Percentiles rank a stretch among this genome's conserved stretches.
Evolutionary conservation across 164 flowering plant genomes (phyloP).

Genomic region (Akebia trifoliata): DNA sequence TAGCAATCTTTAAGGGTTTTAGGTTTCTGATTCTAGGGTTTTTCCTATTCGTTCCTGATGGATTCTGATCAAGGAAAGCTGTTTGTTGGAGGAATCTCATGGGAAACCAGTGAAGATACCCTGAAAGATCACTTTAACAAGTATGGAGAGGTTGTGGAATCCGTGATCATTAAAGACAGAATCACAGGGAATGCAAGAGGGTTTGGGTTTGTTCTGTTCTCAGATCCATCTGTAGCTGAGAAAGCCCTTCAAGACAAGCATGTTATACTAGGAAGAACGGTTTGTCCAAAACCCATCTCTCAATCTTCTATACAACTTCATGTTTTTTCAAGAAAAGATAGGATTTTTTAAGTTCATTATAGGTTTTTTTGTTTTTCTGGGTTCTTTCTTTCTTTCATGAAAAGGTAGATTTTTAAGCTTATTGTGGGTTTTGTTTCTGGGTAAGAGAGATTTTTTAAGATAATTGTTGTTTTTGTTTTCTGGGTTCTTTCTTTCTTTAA

Average conservation of each 20-base stretch:
- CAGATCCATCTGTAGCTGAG: slow-evolving; percentile 46
- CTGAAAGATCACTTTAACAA: slow-evolving; percentile 46
- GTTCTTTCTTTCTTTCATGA: too few species aligned
- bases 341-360: too few species aligned
- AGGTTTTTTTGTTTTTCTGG: too few species aligned
- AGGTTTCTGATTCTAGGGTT: too few species aligned
- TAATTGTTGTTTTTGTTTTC: too few species aligned
- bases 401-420: too few species aligned
- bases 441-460: too few species aligned
- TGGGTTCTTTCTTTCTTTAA: slow-evolving; percentile 2
- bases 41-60: too few species aligned
- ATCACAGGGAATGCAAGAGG: slow-evolving; percentile 43
- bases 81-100: slow-evolving; percentile 64
- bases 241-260: slow-evolving; percentile 55
- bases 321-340: too few species aligned
- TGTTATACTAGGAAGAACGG: slow-evolving; percentile 51
- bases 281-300: slow-evolving; percentile 21
- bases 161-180: slow-evolving; percentile 40
- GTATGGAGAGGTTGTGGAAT: slow-evolving; percentile 46
- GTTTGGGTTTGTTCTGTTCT: slow-evolving; percentile 61
- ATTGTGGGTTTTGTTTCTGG: too few species aligned
- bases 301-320: not conserved
- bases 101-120: slow-evolving; percentile 50
- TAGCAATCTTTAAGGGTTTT: too few species aligned
- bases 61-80: slow-evolving; percentile 49